Percentiles rank a stretch among this genome's conserved stretches.
These are phyloP conservation scores for peach (Prunus persica) DNA, from an alignment of 306 rosid genomes.

Conservation along the genomic window DNA sequence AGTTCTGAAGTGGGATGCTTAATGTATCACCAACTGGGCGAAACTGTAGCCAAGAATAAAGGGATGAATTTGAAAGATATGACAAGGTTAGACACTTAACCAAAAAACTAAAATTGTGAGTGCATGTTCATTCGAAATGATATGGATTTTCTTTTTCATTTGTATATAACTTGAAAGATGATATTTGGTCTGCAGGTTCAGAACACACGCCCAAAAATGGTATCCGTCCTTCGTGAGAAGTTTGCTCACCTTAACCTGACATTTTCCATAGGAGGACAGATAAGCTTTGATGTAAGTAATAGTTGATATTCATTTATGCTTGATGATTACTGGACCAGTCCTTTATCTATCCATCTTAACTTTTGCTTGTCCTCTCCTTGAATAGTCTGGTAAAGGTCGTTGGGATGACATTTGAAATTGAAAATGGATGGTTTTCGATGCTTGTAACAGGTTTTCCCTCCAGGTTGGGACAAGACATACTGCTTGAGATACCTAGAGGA, in stretches of 20 bases:
- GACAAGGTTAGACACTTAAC: constrained; percentile 59
- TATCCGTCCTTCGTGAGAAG: constrained; percentile 77
- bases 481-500: too few species aligned
- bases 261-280: constrained; percentile 95
- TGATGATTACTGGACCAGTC: not conserved
- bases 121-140: not conserved
- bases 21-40: constrained; percentile 92
- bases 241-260: constrained; percentile 92
- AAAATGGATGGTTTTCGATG: too few species aligned
- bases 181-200: constrained; percentile 60
- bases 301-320: constrained; percentile 15
- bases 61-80: constrained; percentile 87
- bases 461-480: too few species aligned
- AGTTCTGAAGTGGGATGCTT: constrained; percentile 89
- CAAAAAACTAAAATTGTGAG: not conserved
- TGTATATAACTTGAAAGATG: constrained; percentile 21
- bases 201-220: constrained; percentile 82
- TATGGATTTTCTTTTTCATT: not conserved
- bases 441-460: too few species aligned
- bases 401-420: too few species aligned
- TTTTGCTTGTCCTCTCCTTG: too few species aligned
- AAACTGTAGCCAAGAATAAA: constrained; percentile 95
- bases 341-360: not conserved
- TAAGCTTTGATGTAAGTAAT: constrained; percentile 87
- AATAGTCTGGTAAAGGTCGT: too few species aligned